These are phyloP conservation scores for Botrytis sinoallii DNA, from an alignment of 2,329 filamentous ascomycete genomes.

Conservation along the genomic window DNA sequence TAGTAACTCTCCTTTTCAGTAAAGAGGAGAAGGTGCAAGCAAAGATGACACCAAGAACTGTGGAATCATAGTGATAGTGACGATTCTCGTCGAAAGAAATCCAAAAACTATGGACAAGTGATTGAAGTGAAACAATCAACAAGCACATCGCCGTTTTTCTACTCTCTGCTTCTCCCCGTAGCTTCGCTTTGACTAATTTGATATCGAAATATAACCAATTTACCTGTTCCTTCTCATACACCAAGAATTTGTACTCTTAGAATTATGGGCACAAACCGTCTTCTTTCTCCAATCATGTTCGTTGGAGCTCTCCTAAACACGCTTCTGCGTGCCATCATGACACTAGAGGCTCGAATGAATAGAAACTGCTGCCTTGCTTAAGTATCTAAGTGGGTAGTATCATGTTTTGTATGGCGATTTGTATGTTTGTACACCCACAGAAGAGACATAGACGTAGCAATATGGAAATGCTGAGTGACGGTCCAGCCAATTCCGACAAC, in stretches of 20 bases:
- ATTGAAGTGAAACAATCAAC: too few relatives aligned
- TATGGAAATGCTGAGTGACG: neutral
- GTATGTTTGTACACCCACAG: neutral
- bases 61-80: neutral
- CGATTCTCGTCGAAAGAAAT: too few relatives aligned
- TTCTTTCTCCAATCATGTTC: neutral
- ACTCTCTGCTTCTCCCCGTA: too few relatives aligned
- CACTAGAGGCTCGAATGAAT: neutral
- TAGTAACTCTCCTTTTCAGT: neutral
- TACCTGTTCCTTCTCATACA: neutral
- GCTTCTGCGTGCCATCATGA: neutral
- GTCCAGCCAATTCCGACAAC: neutral
- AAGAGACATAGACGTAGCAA: neutral
- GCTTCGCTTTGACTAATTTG: neutral
- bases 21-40: neutral
- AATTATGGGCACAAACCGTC: fast-evolving
- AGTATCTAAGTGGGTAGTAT: neutral
- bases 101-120: too few relatives aligned
- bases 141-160: too few relatives aligned
- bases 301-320: too few relatives aligned
- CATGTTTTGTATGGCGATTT: neutral
- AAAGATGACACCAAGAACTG: neutral
- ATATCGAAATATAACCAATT: neutral
- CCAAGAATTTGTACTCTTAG: neutral
- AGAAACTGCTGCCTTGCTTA: neutral